A percentile compares a stretch with the other conserved stretches of the same genome.
Evolutionary conservation across 176 grass and related monocot genomes (phyloP).

Genomic region (Ensete ventricosum): DNA sequence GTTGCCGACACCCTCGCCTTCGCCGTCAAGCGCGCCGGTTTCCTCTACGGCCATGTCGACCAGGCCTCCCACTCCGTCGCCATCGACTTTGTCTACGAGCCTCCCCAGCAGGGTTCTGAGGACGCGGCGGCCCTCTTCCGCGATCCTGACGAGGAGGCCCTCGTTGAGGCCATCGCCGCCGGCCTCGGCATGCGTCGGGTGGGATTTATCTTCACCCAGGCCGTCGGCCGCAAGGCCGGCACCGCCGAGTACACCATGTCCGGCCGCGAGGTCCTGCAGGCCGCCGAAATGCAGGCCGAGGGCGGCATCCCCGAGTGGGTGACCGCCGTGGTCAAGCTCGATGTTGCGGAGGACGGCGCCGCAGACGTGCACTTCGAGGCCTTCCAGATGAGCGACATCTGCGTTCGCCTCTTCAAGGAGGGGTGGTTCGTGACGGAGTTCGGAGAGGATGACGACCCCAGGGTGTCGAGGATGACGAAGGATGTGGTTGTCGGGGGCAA

Average conservation of each 20-base stretch:
- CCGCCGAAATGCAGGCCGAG: conserved; percentile 55
- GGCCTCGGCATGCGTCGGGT: conserved; percentile 72
- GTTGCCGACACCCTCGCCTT: conserved; percentile 74
- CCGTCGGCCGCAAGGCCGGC: conserved; percentile 67
- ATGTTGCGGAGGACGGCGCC: conserved; percentile 59
- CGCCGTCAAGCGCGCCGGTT: conserved; percentile 66
- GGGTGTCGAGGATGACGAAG: conserved; percentile 70
- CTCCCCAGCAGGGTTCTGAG: conserved; percentile 62
- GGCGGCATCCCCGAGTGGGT: conserved; percentile 71
- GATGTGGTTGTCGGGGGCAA: conserved; percentile 72
- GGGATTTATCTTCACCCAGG: conserved; percentile 84
- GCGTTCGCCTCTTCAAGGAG: conserved; percentile 74
- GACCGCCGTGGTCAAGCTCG: conserved; percentile 80
- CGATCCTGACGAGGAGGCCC: conserved; percentile 54
- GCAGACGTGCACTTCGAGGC: conserved; percentile 88
- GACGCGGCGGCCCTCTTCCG: conserved; percentile 49
- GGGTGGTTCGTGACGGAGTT: conserved; percentile 61
- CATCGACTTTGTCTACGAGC: conserved; percentile 92
- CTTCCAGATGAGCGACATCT: conserved; percentile 95
- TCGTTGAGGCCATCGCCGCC: conserved; percentile 59
- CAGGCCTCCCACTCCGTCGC: conserved; percentile 36
- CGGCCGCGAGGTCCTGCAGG: conserved; percentile 70
- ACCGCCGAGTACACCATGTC: conserved; percentile 94
- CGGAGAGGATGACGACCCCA: conserved; percentile 51
- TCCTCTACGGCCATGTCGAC: conserved; percentile 69